Evolutionary conservation across 345 rosid genomes (phyloP), one percentile per base, ranked within the genome.

Genomic region (Pseudoturritis turrita): DNA sequence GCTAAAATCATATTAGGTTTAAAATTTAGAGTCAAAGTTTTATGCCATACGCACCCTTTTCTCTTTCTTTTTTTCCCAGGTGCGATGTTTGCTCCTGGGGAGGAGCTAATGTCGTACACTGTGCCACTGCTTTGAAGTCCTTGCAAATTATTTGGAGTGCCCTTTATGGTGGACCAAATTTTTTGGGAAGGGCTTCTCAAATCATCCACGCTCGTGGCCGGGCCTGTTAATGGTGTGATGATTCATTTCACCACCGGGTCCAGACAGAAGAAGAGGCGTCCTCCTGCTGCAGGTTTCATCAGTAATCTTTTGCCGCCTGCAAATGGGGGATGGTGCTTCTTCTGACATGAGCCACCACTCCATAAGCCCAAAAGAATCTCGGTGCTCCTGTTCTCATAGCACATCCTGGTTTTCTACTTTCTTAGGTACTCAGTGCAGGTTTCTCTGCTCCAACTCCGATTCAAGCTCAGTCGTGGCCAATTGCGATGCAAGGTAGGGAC

Each of bases 91-190:
- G 80, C 80, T 77, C 80, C 80, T 72, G 58, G 77, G 77, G 77
- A 61, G 77, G 99, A 90, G 99, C 97, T 79, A 88, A 95, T 95
- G 97, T 95, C 98, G 97, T 95, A 89, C 97, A 78, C 96, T 92
- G 95, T 84, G 87, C 86, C 81, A 87, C 83, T 92, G 85, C 86
- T 76, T 77, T 77, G 76, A 82, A 88, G 89, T 71, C 77, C 73
- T 83, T 80, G 93, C 92, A 81, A 84, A 78, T 77, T 78, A 57
- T 81, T 85, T 85, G 96, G 90, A 82, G 88, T 41, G 84, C 83
- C 95, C 92, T 84, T 84, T 56, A 68, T 76, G 87, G 83, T 83
- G 89, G 89, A 84, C 87, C 89, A 74, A 79, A 56, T 71, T 58
- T 82, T 85, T 83, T 82, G 78, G 74, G 81, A 77, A 83, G 86